Evolutionary conservation across 2,329 filamentous ascomycete genomes (phyloP), one percentile per base, ranked within the genome.

Genomic region (Calonectria naviculata): DNA sequence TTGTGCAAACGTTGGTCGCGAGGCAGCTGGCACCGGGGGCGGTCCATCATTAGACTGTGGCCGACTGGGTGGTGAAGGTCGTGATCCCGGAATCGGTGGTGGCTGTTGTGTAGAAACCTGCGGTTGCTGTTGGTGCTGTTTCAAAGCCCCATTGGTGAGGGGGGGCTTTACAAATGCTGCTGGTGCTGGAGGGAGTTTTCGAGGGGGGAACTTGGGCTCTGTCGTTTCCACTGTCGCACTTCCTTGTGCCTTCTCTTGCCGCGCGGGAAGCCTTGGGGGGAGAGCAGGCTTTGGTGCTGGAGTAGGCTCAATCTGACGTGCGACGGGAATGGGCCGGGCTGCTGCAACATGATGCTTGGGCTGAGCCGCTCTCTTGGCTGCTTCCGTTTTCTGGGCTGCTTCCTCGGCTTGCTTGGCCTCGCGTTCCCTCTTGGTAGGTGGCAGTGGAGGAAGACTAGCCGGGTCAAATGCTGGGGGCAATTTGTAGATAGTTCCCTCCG

Each of bases 401-500:
- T 78, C 78, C 67, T 83, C 81, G 54, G 78, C 76, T 75, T 81
- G 78, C 67, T 81, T 73, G 29, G 80, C 85, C 70, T 92, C 90
- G 2, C 84, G 81, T 68, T 91, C 90, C 47, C 87, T 85, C 72
- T 84, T 85, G 1, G 87, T 85, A 0, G 89, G 90, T 0, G 90
- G 90, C 41, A 92, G 80, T 13, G 87, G 85, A 0, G 90, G 90
- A 13, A 92, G 83, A 61, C 86, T 88, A n/a, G 89, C 84, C 38
- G 88, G 84, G 64, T 90, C 89, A 58, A 89, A 85, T 0, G 87
- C 80, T 2, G 90, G 90, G 3, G 91, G 89, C 26, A 92, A 79
- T 65, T 87, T 90, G 71, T 89, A 85, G 17, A 83, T 75, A 5
- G 81, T 72, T 10, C 82, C 86, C 26, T 81, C 80, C 1, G 88